Evolutionary conservation across 2,329 filamentous ascomycete species (phyloP).

Genomic region (Botrytis galanthina): DNA sequence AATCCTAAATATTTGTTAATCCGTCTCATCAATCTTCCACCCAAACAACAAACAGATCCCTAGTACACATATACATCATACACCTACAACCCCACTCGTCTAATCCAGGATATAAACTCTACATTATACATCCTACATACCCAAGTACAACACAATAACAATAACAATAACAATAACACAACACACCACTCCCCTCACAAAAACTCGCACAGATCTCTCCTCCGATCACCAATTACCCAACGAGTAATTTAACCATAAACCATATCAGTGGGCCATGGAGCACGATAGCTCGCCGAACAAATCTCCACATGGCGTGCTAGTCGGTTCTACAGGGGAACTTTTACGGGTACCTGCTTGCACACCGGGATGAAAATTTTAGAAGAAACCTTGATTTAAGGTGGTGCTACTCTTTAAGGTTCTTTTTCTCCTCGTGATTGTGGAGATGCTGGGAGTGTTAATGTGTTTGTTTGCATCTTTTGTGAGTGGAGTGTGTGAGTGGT

Average conservation of each 20-base stretch:
- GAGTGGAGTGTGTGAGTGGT: not conserved
- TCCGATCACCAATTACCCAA: not conserved
- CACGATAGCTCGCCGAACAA: not conserved
- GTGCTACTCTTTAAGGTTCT: not conserved
- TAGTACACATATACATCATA: not conserved
- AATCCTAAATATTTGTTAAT: not conserved
- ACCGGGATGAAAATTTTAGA: not conserved
- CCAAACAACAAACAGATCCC: not conserved
- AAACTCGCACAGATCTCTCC: not conserved
- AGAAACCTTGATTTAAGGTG: not conserved
- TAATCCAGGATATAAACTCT: not conserved
- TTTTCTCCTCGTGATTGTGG: conserved; percentile 5
- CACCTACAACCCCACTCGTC: not conserved
- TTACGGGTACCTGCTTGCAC: not conserved
- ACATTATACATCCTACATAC: not conserved
- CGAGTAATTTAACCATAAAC: not conserved
- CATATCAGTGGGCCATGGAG: not conserved
- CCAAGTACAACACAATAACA: not conserved
- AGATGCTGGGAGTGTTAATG: not conserved
- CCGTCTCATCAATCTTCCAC: not conserved
- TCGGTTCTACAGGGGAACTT: not conserved
- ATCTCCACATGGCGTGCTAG: not conserved
- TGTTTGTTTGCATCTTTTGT: not conserved
- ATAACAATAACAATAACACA: not conserved
- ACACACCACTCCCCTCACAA: not conserved